phyloP scores from a whole-genome alignment of 148 eudicot species.

The Linanthus parryae region DNA sequence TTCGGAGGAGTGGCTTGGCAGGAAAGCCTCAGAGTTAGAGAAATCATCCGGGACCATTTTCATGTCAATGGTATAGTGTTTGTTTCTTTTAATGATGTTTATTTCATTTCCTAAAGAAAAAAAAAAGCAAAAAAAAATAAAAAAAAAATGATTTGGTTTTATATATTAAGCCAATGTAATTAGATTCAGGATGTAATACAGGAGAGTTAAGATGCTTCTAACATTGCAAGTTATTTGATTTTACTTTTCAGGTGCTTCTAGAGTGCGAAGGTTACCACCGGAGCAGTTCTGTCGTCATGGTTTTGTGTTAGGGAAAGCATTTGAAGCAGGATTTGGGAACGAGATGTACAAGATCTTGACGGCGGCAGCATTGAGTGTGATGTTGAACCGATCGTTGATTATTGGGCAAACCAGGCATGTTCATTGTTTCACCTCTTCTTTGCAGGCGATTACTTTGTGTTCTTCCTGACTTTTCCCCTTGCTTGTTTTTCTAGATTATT shows the following conservation, averaged over 20 bases:
- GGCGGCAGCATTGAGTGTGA: conserved; percentile 80
- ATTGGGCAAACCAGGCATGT: conserved; percentile 97
- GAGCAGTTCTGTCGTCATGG: conserved; percentile 72
- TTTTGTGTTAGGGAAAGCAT: conserved; percentile 81
- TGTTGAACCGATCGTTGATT: conserved; percentile 87
- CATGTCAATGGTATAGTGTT: conserved; percentile 40
- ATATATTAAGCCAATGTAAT: too few relatives aligned
- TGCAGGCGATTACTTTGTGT: too few relatives aligned
- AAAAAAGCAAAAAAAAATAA: too few relatives aligned
- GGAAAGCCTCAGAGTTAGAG: conserved; percentile 42
- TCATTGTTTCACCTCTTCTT: conserved; percentile 84
- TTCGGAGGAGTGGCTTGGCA: conserved; percentile 34
- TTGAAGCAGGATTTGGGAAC: conserved; percentile 94
- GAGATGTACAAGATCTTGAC: conserved; percentile 91
- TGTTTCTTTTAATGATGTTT: too few relatives aligned
- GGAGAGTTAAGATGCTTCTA: too few relatives aligned
- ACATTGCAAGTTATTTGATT: too few relatives aligned
- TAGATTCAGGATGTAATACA: too few relatives aligned
- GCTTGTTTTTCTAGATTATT: too few relatives aligned
- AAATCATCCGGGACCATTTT: conserved; percentile 50
- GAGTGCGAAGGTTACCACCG: conserved; percentile 52
- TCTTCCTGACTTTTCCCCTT: conserved; percentile 46
- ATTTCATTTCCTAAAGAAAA: too few relatives aligned
- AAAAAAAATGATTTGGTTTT: too few relatives aligned
- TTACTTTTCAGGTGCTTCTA: conserved; percentile 78